phyloP scores from a whole-genome alignment of 2,329 filamentous ascomycete species.

The Beauveria pseudobassiana region DNA sequence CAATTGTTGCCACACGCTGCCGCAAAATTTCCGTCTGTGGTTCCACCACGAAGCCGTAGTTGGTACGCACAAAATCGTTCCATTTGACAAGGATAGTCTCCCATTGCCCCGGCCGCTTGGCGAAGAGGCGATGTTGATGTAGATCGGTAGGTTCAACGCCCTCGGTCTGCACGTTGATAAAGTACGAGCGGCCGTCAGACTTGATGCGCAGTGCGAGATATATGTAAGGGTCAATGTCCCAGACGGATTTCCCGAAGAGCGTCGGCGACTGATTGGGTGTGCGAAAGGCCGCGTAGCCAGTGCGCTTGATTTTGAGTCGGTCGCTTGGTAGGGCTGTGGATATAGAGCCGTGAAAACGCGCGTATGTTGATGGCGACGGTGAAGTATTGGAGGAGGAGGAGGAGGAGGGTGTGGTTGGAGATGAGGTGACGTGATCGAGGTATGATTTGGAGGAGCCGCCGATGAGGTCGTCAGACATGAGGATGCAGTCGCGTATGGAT shows the following conservation, averaged over 20 bases:
- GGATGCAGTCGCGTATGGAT: constrained; percentile 51
- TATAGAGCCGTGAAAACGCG: constrained; percentile 80
- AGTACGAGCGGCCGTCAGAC: constrained; percentile 85
- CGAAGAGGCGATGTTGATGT: constrained; percentile 85
- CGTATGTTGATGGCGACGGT: constrained; percentile 40
- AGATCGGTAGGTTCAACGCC: constrained; percentile 90
- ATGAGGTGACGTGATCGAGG: constrained; percentile 53
- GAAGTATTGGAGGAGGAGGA: constrained; percentile 11
- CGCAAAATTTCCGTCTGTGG: constrained; percentile 85
- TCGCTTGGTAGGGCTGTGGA: constrained; percentile 75
- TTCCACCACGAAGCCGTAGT: constrained; percentile 84
- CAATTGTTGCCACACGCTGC: constrained; percentile 77
- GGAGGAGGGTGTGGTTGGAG: constrained; percentile 12
- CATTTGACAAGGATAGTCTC: constrained; percentile 90
- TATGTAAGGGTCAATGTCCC: constrained; percentile 83
- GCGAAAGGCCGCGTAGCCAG: constrained; percentile 85
- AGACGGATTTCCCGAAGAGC: constrained; percentile 77
- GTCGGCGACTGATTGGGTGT: constrained; percentile 70
- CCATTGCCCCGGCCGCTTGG: constrained; percentile 75
- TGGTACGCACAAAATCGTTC: constrained; percentile 91
- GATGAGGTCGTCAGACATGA: constrained; percentile 80
- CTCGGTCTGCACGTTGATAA: constrained; percentile 93
- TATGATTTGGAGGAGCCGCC: constrained; percentile 74
- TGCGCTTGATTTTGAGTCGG: constrained; percentile 65
- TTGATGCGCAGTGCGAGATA: constrained; percentile 85